Evolutionary conservation across 257 asterid species (phyloP), one percentile per base, ranked within the genome.

Genomic region (Solanum clarkiae): DNA sequence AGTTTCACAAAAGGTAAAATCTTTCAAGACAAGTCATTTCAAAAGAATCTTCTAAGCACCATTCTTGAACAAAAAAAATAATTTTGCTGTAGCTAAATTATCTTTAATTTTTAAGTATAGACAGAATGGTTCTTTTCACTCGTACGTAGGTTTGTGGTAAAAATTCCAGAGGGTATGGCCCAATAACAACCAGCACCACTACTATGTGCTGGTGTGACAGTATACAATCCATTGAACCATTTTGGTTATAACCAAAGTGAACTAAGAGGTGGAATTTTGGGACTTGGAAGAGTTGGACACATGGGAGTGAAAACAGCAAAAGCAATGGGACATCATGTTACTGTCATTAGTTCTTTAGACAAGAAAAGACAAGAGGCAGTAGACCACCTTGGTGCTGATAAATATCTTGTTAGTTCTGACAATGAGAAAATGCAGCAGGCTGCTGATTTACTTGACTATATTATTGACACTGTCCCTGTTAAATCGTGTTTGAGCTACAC

Each of bases 221-320:
- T 96, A 3, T 96, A 91, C 90, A 96, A 98, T 40, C 99, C 98
- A 59, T 84, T 96, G 51, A 91, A 90, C 84, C 99, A 96, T 88
- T 96, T 93, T 66, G 97, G 97, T 26, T 86, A 91, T 6, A 95
- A 84, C 49, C 40, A 88, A 75, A 91, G 94, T 65, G 99, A 98
- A 15, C 85, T 96, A 42, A 88, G 93, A 85, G 99, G 99, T 18
- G 99, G 83, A 1, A 92, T 95, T 9, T 80, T 95, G 82, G 99
- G 99, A 47, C 97, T 96, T 0, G 98, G 99, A 29, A 98, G 99
- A 3, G 99, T 96, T 29, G 99, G 99, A 10, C 99, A 96, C 69
- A 95, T 96, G 98, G 99, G 98, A 16, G 98, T 96, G 81, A 95
- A 91, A 85, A 91, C 94, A 60, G 99, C 98, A 1, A 96, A 96